These are phyloP conservation scores for Beverwykella pulmonaria DNA, from an alignment of 495 filamentous ascomycete species.

Conservation along the genomic window DNA sequence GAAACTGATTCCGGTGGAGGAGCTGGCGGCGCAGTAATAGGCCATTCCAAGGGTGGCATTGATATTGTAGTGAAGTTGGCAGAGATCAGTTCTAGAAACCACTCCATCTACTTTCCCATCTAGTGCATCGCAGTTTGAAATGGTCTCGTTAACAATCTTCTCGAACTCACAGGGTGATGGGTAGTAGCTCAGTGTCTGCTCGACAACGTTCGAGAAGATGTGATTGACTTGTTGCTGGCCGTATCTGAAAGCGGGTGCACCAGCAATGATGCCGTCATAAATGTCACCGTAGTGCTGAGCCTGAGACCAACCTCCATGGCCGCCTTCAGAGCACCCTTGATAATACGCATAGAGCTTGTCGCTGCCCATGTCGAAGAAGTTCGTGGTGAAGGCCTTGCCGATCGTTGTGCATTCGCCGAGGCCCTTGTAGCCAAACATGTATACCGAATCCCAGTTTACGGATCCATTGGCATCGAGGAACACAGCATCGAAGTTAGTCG, in stretches of 20 bases:
- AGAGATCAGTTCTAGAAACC: constrained; percentile 56
- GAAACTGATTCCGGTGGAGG: neutral
- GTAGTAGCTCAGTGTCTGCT: constrained; percentile 54
- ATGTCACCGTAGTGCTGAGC: constrained; percentile 56
- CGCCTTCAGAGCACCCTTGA: constrained; percentile 58
- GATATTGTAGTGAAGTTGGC: constrained; percentile 53
- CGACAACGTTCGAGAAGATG: constrained; percentile 50
- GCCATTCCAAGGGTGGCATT: constrained; percentile 51
- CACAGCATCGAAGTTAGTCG: constrained; percentile 41
- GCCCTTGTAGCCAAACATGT: constrained; percentile 56
- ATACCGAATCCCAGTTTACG: constrained; percentile 50
- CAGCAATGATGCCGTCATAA: constrained; percentile 55
- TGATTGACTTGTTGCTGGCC: constrained; percentile 57
- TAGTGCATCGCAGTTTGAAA: constrained; percentile 55
- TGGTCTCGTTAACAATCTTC: constrained; percentile 56
- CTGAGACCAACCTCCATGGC: constrained; percentile 57
- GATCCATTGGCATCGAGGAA: constrained; percentile 51
- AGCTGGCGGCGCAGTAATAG: constrained; percentile 53
- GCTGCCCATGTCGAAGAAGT: constrained; percentile 41
- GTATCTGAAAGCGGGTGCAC: constrained; percentile 58
- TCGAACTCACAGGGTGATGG: constrained; percentile 56
- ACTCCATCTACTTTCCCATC: constrained; percentile 59
- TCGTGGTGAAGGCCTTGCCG: constrained; percentile 49
- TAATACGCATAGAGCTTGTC: constrained; percentile 57
- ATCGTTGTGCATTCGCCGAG: constrained; percentile 43